Evolutionary conservation across 108 stramenopile genomes (phyloP).

Genomic region (Hondaea fermentalgiana): DNA sequence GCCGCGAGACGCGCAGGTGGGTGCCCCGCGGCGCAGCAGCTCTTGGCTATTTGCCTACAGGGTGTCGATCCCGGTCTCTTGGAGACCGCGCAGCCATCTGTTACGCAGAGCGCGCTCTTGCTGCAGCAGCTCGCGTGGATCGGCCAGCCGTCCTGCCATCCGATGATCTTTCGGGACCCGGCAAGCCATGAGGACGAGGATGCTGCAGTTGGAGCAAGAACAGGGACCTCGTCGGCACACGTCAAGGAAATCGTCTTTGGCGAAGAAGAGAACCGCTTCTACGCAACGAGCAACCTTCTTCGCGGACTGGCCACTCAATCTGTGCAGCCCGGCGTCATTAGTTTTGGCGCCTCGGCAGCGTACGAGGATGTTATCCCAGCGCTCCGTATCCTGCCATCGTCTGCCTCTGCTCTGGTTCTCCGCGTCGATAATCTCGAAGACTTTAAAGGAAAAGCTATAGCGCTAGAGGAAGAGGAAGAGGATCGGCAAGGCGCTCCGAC

Average conservation of each 20-base stretch:
- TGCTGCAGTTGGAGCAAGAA: not conserved
- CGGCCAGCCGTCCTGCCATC: not conserved
- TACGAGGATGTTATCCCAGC: not conserved
- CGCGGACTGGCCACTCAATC: not conserved
- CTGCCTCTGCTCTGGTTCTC: not conserved
- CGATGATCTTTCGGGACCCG: not conserved
- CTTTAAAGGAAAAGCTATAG: not conserved
- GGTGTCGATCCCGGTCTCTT: not conserved
- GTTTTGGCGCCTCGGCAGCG: not conserved
- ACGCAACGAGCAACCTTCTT: not conserved
- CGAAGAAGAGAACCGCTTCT: not conserved
- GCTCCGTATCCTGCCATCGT: not conserved
- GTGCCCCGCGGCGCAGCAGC: not conserved
- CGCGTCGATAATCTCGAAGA: not conserved
- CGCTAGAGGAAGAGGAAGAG: no score
- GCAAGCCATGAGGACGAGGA: not conserved
- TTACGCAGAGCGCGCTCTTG: not conserved
- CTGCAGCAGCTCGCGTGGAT: slow-evolving; percentile 15
- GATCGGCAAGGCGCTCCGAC: no score
- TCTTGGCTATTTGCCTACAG: not conserved
- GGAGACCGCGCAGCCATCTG: not conserved
- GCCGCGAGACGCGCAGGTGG: not conserved
- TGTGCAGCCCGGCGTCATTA: not conserved
- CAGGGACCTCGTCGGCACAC: not conserved
- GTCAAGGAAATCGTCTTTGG: slow-evolving; percentile 13